Conservation (phyloP, 208 protist species). For the Trypanosoma congolense region DNA sequence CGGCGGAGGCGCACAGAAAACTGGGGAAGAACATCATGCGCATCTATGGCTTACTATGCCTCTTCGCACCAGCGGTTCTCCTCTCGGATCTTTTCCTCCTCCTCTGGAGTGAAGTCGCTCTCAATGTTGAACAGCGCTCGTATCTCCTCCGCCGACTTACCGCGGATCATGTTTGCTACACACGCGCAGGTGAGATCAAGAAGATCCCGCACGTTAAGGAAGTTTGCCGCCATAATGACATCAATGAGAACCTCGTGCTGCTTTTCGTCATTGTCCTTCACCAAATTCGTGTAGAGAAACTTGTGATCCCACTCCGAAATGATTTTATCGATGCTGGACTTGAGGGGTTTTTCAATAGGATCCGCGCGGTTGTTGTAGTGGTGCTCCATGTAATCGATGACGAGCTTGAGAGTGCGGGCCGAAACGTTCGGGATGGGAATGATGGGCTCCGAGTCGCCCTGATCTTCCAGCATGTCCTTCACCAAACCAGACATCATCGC, state of each 20-base stretch:
- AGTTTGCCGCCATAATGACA: conserved; percentile 93
- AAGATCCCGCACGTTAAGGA: conserved; percentile 91
- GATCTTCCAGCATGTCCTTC: conserved; percentile 90
- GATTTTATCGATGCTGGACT: conserved; percentile 81
- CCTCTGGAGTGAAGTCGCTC: conserved; percentile 94
- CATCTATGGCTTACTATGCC: conserved; percentile 33
- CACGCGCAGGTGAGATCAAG: conserved; percentile 92
- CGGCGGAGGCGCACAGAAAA: too few species aligned
- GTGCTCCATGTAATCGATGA: conserved; percentile 93
- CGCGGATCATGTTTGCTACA: conserved; percentile 92
- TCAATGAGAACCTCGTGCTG: conserved; percentile 90
- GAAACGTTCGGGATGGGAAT: conserved; percentile 92
- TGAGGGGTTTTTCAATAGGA: conserved; percentile 84
- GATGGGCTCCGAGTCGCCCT: conserved; percentile 63
- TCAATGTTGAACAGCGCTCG: conserved; percentile 93
- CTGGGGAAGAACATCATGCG: too few species aligned
- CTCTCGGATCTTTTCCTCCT: conserved; percentile 89
- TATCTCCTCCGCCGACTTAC: conserved; percentile 93
- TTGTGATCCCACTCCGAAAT: conserved; percentile 86
- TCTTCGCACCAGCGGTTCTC: conserved; percentile 88
- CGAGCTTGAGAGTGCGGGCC: conserved; percentile 77
- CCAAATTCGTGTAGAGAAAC: conserved; percentile 76
- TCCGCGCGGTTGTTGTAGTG: conserved; percentile 79
- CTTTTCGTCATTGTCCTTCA: conserved; percentile 75
- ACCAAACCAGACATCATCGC: conserved; percentile 84